phyloP scores from a whole-genome alignment of 2,329 filamentous ascomycete species.

The Pyrenochaeta sp. region DNA sequence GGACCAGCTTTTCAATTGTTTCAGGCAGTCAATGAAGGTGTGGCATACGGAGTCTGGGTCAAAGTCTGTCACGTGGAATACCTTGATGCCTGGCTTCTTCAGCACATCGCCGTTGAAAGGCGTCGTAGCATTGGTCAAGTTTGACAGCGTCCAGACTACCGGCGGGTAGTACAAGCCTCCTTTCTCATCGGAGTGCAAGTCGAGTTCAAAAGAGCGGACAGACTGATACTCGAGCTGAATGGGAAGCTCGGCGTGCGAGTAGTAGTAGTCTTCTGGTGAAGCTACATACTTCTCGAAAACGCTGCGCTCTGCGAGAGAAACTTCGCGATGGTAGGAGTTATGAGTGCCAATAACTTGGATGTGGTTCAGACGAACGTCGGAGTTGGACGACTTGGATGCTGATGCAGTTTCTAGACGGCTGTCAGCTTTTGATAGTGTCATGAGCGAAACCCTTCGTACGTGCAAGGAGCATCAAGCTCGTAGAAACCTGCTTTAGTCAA shows the following conservation, averaged over 20 bases:
- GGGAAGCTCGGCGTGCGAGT: constrained; percentile 57
- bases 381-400: constrained; percentile 13
- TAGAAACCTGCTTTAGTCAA: constrained; percentile 22
- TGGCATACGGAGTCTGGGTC: constrained; percentile 59
- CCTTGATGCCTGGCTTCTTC: constrained; percentile 56
- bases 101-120: constrained; percentile 53
- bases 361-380: constrained; percentile 59
- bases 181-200: constrained; percentile 59
- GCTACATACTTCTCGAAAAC: constrained; percentile 52
- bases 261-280: constrained; percentile 55
- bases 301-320: constrained; percentile 52
- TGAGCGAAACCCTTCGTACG: constrained; percentile 13
- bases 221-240: constrained; percentile 57
- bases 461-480: constrained; percentile 29
- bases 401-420: constrained; percentile 18
- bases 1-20: constrained; percentile 56
- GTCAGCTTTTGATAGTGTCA: constrained; percentile 6
- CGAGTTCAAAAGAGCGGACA: constrained; percentile 59
- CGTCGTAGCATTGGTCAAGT: constrained; percentile 50
- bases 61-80: constrained; percentile 61
- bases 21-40: constrained; percentile 57
- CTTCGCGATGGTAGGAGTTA: constrained; percentile 62
- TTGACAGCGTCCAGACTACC: constrained; percentile 53
- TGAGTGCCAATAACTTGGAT: constrained; percentile 62
- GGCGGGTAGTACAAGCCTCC: constrained; percentile 59